Conservation (phyloP, 768 basidiomycete genomes). For the Boletus reticuloceps region DNA sequence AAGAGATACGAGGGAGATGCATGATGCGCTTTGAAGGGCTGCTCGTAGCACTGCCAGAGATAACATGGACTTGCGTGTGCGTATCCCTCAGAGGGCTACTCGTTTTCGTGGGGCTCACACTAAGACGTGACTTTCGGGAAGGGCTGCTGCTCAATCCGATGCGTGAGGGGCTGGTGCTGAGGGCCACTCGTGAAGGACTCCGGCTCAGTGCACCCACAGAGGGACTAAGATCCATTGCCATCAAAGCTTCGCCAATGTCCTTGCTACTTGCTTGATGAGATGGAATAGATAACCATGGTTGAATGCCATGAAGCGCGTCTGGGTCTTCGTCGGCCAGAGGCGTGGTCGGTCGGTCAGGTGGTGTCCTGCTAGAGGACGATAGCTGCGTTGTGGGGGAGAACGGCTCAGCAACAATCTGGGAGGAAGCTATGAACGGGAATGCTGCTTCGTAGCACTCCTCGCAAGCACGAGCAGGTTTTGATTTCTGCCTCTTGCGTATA, state of each 20-base stretch:
- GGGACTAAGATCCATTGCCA: conserved; percentile 37
- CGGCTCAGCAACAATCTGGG: neutral
- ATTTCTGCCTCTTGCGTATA: conserved; percentile 40
- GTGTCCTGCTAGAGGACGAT: conserved; percentile 6
- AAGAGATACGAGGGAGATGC: conserved; percentile 22
- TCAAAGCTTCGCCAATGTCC: conserved; percentile 31
- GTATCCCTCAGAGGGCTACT: conserved; percentile 18
- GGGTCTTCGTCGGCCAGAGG: conserved; percentile 13
- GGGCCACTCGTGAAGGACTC: conserved; percentile 22
- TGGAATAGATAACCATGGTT: conserved; percentile 32
- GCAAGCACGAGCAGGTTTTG: conserved; percentile 76
- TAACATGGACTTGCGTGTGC: conserved; percentile 1
- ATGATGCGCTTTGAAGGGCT: conserved; percentile 22
- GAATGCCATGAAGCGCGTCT: conserved; percentile 14
- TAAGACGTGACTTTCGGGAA: conserved; percentile 23
- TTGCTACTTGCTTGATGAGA: conserved; percentile 14
- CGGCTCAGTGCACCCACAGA: conserved; percentile 13
- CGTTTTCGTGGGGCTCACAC: conserved; percentile 21
- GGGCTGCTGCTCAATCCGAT: conserved; percentile 18
- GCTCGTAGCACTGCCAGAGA: conserved; percentile 11
- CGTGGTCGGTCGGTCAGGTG: conserved; percentile 20
- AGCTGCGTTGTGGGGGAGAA: conserved; percentile 5
- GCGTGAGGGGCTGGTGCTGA: conserved; percentile 22
- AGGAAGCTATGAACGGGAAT: conserved; percentile 52
- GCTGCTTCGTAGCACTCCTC: conserved; percentile 84